Base-by-base conservation (phyloP, 805 yeast genomes). In the Saccharomycopsis selenospora region DNA sequence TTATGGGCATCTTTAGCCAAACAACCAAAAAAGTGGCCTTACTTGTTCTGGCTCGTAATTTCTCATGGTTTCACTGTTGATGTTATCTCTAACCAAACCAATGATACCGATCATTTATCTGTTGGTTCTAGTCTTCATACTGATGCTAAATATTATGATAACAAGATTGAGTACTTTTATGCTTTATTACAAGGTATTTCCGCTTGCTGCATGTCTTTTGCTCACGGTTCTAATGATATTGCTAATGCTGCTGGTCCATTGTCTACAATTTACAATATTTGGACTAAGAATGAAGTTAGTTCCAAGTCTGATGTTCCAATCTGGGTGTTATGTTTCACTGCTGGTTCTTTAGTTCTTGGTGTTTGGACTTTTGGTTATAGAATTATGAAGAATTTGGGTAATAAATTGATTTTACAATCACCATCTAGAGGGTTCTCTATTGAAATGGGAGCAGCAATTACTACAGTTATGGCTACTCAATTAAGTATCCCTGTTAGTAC, bases 191-290 rank as follows among this genome's bases (percentile, higher is more conserved):
- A 83, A 65, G 81, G 79, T 46, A 64, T 82, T 54, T 82, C 90
- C 38, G 90, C 91, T 13, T 75, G 80, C 56, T 82, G 88, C 45
- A 82, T 82, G 82, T 82, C 90, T 1, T 82, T 84, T 63, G 86
- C 90, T 4, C 91, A 83, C 60, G 91, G 91, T 49, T 81, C 91
- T 36, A 83, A 83, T 60, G 91, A 83, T 66, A 81, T 84, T 54
- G 74, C 88, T 43, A 83, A 83, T 57, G 89, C 91, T 33, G 75
- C 85, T 27, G 90, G 88, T 55, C 90, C 91, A 28, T 69, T 81
- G 56, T 67, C 88, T 41, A 73, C 88, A 11, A 74, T 82, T 20
- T 83, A 79, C 61, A 64, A 70, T 40, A 69, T 79, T 23, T 83
- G 89, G 88, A 62, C 62, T 20, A 64, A 77, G 29, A 77, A 79